Evolutionary conservation across 768 basidiomycete species (phyloP).

Genomic region (Hortiboletus campestris): DNA sequence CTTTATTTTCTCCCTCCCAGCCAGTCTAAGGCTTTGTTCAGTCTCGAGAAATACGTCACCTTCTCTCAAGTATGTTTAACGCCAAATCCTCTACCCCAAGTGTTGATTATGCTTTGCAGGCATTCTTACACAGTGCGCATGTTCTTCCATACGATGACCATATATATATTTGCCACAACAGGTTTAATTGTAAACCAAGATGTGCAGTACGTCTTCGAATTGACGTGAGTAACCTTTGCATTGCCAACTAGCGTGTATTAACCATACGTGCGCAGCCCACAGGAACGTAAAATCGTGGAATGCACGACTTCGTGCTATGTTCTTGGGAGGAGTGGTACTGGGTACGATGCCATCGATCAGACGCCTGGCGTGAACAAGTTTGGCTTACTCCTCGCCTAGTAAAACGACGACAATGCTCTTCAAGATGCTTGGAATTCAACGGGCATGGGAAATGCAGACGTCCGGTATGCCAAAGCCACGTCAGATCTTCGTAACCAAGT

Average conservation of each 20-base stretch:
- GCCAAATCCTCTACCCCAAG: constrained; percentile 34
- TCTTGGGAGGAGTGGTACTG: too few relatives aligned
- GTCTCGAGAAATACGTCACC: constrained; percentile 29
- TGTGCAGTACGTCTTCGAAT: constrained; percentile 28
- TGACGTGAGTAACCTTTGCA: constrained; percentile 16
- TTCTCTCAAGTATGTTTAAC: constrained; percentile 25
- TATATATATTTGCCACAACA: background rate
- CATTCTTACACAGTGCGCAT: constrained; percentile 21
- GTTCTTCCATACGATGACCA: background rate
- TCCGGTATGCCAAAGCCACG: too few relatives aligned
- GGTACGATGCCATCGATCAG: too few relatives aligned
- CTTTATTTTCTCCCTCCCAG: background rate
- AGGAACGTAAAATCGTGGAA: constrained; percentile 58
- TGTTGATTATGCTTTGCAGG: constrained; percentile 25
- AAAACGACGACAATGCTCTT: too few relatives aligned
- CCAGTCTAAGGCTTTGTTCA: constrained; percentile 44
- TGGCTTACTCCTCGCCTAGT: too few relatives aligned
- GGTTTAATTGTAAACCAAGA: constrained; percentile 26
- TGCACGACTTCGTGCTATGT: constrained; percentile 62
- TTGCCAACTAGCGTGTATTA: constrained; percentile 13
- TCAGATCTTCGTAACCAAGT: constrained; percentile 73
- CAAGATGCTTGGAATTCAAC: too few relatives aligned
- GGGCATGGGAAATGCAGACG: too few relatives aligned
- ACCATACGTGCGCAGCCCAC: constrained; percentile 27
- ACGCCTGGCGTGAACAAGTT: too few relatives aligned